Percentiles rank a stretch among this genome's conserved stretches.
Evolutionary conservation across 2,329 filamentous ascomycete genomes (phyloP).

Genomic region (Ophiostoma ips): DNA sequence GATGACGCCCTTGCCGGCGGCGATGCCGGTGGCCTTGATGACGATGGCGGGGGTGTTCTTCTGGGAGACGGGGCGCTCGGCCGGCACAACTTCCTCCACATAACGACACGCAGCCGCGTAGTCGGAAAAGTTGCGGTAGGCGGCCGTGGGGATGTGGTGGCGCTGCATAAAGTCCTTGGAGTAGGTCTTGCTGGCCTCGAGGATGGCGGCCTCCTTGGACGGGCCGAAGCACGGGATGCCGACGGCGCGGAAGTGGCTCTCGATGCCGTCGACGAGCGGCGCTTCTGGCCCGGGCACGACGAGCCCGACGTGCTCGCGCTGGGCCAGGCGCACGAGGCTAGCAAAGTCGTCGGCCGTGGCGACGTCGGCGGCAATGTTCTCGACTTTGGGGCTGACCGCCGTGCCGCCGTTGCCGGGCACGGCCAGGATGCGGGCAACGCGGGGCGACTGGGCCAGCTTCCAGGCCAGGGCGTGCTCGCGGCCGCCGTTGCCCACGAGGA

Average conservation of each 20-base stretch:
- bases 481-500: slow-evolving; percentile 86
- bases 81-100: slow-evolving; percentile 30
- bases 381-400: slow-evolving; percentile 51
- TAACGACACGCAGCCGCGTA: slow-evolving; percentile 62
- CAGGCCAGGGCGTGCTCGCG: slow-evolving; percentile 90
- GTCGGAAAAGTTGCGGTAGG: slow-evolving; percentile 76
- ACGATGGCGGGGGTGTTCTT: slow-evolving; percentile 60
- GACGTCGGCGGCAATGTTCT: slow-evolving; percentile 51
- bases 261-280: slow-evolving; percentile 83
- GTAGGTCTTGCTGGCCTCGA: slow-evolving; percentile 96
- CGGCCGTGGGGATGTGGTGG: slow-evolving; percentile 78
- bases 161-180: slow-evolving; percentile 96
- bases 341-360: slow-evolving; percentile 59
- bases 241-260: slow-evolving; percentile 61
- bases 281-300: slow-evolving; percentile 86
- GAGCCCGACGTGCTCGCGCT: slow-evolving; percentile 60
- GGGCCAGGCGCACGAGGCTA: slow-evolving; percentile 60
- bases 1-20: slow-evolving; percentile 91
- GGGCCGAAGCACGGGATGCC: slow-evolving; percentile 79
- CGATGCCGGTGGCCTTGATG: slow-evolving; percentile 81
- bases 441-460: slow-evolving; percentile 75
- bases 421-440: slow-evolving; percentile 59
- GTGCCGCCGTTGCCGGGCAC: slow-evolving; percentile 83
- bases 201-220: slow-evolving; percentile 64
- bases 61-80: slow-evolving; percentile 20